phyloP scores from a whole-genome alignment of 208 protist genomes.

The Endotrypanum monterogeii region DNA sequence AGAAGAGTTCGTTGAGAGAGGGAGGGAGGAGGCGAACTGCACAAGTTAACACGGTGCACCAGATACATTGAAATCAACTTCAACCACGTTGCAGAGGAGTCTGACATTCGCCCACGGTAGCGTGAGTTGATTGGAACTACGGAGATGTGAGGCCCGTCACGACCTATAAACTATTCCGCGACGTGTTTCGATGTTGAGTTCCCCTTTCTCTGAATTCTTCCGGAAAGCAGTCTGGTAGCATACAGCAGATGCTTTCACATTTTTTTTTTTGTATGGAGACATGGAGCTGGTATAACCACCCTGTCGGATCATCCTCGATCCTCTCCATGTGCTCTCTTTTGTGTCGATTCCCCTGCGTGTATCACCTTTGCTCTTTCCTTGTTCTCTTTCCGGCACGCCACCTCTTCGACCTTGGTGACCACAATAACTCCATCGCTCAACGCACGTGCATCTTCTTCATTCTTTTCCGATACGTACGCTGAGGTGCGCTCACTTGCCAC shows the following conservation, averaged over 20 bases:
- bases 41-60: not conserved
- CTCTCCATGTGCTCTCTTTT: not conserved
- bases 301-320: not conserved
- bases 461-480: not conserved
- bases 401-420: not conserved
- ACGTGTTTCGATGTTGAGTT: not conserved
- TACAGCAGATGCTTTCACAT: no score
- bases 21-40: not conserved
- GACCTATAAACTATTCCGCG: no score
- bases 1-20: not conserved
- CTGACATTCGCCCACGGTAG: not conserved
- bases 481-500: not conserved
- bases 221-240: no score
- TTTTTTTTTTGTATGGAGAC: no score
- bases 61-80: not conserved
- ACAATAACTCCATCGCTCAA: not conserved
- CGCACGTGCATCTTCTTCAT: not conserved
- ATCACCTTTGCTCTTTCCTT: not conserved
- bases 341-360: not conserved
- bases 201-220: no score
- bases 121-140: not conserved
- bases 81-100: not conserved
- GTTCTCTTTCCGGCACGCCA: not conserved
- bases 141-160: not conserved
- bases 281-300: no score